Base-by-base conservation (phyloP, 352 stramenopile genomes). In the Phytophthora sojae region DNA sequence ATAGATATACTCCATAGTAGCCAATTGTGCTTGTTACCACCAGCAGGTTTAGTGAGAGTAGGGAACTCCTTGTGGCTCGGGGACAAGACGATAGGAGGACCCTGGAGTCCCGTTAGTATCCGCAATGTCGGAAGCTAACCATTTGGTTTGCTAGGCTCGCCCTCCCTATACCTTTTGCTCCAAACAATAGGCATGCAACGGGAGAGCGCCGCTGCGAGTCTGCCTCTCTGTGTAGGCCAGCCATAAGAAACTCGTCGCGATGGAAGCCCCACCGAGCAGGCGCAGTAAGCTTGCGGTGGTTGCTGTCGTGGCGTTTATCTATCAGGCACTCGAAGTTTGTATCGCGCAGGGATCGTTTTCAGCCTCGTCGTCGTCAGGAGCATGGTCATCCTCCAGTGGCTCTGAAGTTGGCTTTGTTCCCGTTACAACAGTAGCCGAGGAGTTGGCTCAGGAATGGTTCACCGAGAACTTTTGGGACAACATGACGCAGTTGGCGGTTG, bases 361-460 rank as follows among this genome's bases (percentile, higher is more conserved):
- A 26, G 21, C 21, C 4, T 61, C 51, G 0, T 76, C 63, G 0
- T 64, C 54, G 2, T 69, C 64, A 14, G 54, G 52, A 9, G 56
- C 69, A 3, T 72, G 44, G 39, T 19, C 49, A 14, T 72, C 57
- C 3, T 52, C 15, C 6, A 44, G 32, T 0, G 64, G 69, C 2
- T 73, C 69, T 7, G 64, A 73, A 49, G 69, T 73, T 26, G 69
- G 69, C 25, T 65, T 76, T 32, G 42, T 72, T 17, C 6, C 49
- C 14, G 21, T 42, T 23, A 76, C 63, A 42, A 71, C 75, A 0
- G 47, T 56, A 30, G 75, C 75, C 0, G 58, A 79, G 49, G 67
- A 54, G 5, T 17, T 79, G n/a, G 66, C 62, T 30, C 75, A 81
- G 26, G 51, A 70, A 57, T 81, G 75, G 75, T 79, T 79, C 47